Percentiles rank a stretch among this genome's conserved stretches.
These are phyloP conservation scores for Naganishia sp. DNA, from an alignment of 1,284 basidiomycete species.

Conservation along the genomic window DNA sequence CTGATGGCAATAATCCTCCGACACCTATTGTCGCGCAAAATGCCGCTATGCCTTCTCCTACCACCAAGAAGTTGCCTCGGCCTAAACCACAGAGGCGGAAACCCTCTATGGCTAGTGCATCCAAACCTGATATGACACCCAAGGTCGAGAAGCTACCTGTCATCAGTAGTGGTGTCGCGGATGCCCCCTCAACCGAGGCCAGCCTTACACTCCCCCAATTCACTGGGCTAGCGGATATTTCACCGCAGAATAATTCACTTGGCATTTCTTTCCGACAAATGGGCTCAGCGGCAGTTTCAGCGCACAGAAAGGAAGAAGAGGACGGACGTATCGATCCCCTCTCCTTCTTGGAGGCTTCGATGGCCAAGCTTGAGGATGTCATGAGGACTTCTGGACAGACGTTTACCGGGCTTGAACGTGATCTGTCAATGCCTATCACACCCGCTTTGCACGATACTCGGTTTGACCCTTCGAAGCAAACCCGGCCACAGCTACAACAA, in stretches of 20 bases:
- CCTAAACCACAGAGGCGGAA: constrained; percentile 27
- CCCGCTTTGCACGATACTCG: not conserved
- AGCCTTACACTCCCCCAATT: constrained; percentile 16
- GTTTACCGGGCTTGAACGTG: constrained; percentile 9
- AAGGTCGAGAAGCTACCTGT: constrained; percentile 11
- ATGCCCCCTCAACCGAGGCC: constrained; percentile 2
- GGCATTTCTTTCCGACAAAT: constrained; percentile 26
- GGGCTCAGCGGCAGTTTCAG: constrained; percentile 14
- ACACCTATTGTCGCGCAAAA: constrained; percentile 1
- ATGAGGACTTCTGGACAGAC: constrained; percentile 19
- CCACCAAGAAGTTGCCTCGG: constrained; percentile 21
- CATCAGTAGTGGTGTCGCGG: not conserved
- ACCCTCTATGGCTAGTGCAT: constrained; percentile 7
- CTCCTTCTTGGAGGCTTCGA: constrained; percentile 12
- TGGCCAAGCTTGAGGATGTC: constrained; percentile 20
- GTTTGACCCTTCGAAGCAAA: constrained; percentile 11
- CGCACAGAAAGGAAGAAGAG: constrained; percentile 19
- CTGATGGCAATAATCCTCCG: constrained; percentile 25
- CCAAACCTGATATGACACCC: constrained; percentile 16
- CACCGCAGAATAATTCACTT: constrained; percentile 14
- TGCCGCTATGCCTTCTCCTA: constrained; percentile 9
- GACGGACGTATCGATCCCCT: constrained; percentile 9
- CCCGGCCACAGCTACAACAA: not conserved
- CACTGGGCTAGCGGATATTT: constrained; percentile 7
- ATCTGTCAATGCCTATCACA: constrained; percentile 1